Base-by-base conservation (phyloP, 352 stramenopile genomes). In the Globisporangium splendens region DNA sequence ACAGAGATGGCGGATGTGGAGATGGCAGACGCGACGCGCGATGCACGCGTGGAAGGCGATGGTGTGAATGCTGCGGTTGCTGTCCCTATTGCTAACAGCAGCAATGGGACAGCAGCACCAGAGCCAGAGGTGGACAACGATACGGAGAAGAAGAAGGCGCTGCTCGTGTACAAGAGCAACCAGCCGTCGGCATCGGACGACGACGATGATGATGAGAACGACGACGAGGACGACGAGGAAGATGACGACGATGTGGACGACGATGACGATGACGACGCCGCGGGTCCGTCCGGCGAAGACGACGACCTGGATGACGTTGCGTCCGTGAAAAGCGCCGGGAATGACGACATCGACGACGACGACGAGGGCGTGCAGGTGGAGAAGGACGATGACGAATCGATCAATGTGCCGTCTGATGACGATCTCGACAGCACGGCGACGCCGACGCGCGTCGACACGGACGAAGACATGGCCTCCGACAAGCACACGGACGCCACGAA, bases 131-230 rank as follows among this genome's bases (percentile, higher is more conserved):
- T 8, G 28, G 5, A 10, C 44, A 66, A 73, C 41, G 65, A 70
- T 46, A 81, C 71, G 39, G 79, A 90, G 69, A 73, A 76, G 57
- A 89, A 87, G 74, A 92, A 89, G 66, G 78, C 83, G 62, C 64
- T 92, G 55, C 66, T 92, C 24, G 79, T 90, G 59, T 92, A 83
- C 68, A 89, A 88, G 65, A 83, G 67, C 62, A 86, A 88, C 48
- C 76, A 85, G 46, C 73, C 78, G 52, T 86, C 79, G 8, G 73
- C 61, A 1, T 85, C 75, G 0, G 80, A 90, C 50, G 76, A 88
- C 41, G 80, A 84, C 17, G 69, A 85, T 7, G 67, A 77, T 3
- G 73, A 79, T 2, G 72, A 76, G 1, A 69, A 76, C 0, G 66
- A 74, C 2, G 70, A 74, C 0, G 73, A 77, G 4, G 73, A 70